Evolutionary conservation across 2,329 filamentous ascomycete genomes (phyloP).

Genomic region (Xylariaceae sp.): DNA sequence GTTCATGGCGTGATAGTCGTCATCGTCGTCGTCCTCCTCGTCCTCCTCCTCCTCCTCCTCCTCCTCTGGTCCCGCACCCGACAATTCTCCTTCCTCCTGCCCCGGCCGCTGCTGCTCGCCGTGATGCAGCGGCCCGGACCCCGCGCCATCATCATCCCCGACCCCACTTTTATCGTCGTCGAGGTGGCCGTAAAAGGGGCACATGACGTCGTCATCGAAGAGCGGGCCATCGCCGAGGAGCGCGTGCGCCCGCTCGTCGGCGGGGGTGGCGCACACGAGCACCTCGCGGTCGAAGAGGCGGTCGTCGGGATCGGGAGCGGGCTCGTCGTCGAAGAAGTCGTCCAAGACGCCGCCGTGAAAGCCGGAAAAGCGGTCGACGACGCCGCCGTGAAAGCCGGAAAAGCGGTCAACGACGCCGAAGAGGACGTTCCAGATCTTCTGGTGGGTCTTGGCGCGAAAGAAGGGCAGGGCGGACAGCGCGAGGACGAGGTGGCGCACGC

Average conservation of each 20-base stretch:
- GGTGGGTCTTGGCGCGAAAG: constrained; percentile 33
- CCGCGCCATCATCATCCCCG: background rate
- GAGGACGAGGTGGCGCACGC: constrained; percentile 37
- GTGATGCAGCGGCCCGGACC: constrained; percentile 1
- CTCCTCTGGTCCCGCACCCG: too few relatives aligned
- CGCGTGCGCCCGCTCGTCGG: constrained; percentile 26
- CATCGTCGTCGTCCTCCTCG: constrained; percentile 8
- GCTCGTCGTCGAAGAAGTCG: background rate
- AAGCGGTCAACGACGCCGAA: constrained; percentile 43
- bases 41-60: background rate
- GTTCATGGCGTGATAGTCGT: constrained; percentile 15
- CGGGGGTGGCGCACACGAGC: constrained; percentile 32
- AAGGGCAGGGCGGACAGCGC: constrained; percentile 37
- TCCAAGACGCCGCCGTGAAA: too few relatives aligned
- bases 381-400: too few relatives aligned
- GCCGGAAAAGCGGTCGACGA: too few relatives aligned
- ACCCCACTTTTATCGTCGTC: constrained; percentile 1
- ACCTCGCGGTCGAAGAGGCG: constrained; percentile 22
- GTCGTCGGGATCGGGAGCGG: background rate
- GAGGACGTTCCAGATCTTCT: constrained; percentile 39
- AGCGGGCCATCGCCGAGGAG: constrained; percentile 19
- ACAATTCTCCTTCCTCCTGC: background rate
- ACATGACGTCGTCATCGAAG: constrained; percentile 7
- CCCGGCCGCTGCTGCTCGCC: background rate
- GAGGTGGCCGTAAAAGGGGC: too few relatives aligned